These are phyloP conservation scores for Salvia sclarea DNA, from an alignment of 305 asterid genomes.

Conservation along the genomic window DNA sequence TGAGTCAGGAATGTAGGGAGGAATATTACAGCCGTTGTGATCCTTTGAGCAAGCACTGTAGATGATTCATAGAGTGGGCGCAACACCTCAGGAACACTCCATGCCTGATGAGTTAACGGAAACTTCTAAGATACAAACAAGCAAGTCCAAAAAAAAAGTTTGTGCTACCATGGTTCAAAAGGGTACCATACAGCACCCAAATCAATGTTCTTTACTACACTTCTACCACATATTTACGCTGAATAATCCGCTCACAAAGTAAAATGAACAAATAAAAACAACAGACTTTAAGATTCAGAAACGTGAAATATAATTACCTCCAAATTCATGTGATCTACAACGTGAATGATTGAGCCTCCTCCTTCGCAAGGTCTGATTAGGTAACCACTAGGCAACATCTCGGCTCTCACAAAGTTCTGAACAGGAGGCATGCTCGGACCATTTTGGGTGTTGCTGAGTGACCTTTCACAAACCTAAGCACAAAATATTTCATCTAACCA, in stretches of 20 bases:
- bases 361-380: slow-evolving; percentile 91
- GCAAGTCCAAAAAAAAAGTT: neutral
- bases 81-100: slow-evolving; percentile 87
- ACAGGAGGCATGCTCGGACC: slow-evolving; percentile 90
- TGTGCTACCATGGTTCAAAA: neutral
- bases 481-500: neutral
- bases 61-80: slow-evolving; percentile 91
- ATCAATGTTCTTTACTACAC: neutral
- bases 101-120: slow-evolving; percentile 44
- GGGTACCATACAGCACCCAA: too few relatives aligned
- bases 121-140: neutral
- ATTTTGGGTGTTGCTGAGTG: slow-evolving; percentile 78
- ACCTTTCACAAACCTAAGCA: slow-evolving; percentile 80
- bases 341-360: slow-evolving; percentile 85
- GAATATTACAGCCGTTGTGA: slow-evolving; percentile 71
- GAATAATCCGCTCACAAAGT: neutral
- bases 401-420: slow-evolving; percentile 83
- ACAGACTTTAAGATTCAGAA: neutral
- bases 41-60: slow-evolving; percentile 73
- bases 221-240: neutral
- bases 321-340: slow-evolving; percentile 85
- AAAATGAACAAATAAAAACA: neutral
- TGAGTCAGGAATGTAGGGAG: slow-evolving; percentile 14
- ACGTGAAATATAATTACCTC: slow-evolving; percentile 48
- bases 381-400: slow-evolving; percentile 89